Conservation (phyloP, 2,329 filamentous ascomycete genomes). For the Chlorencoelia australis region DNA sequence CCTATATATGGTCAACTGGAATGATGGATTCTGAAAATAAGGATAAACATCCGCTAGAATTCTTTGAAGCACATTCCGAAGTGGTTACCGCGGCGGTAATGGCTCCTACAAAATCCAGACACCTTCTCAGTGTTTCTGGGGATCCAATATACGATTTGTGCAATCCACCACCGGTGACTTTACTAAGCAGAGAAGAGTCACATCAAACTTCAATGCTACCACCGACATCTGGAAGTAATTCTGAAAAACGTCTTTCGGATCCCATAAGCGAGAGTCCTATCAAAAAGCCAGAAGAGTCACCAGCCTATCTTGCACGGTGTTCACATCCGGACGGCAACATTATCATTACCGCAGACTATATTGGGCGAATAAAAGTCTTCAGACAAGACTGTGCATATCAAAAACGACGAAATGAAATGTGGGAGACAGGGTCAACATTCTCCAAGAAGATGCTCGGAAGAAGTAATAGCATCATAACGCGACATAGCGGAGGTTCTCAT, state of each 20-base stretch:
- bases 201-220: conserved; percentile 38
- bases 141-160: conserved; percentile 92
- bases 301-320: conserved; percentile 66
- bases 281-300: conserved; percentile 53
- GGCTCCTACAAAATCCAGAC: conserved; percentile 68
- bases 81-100: conserved; percentile 86
- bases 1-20: conserved; percentile 79
- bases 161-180: conserved; percentile 81
- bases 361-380: conserved; percentile 86
- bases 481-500: conserved; percentile 35
- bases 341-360: conserved; percentile 81
- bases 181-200: conserved; percentile 65
- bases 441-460: conserved; percentile 36
- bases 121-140: conserved; percentile 67
- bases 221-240: conserved; percentile 8
- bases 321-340: conserved; percentile 78
- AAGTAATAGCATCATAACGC: conserved; percentile 31
- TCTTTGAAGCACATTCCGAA: conserved; percentile 81
- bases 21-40: conserved; percentile 42
- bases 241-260: conserved; percentile 19
- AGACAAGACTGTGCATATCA: conserved; percentile 72
- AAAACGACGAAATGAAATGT: conserved; percentile 67
- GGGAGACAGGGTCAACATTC: conserved; percentile 69
- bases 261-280: conserved; percentile 23
- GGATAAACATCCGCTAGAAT: conserved; percentile 76